Evolutionary conservation across 2,329 filamentous ascomycete species (phyloP), one percentile per base, ranked within the genome.

Genomic region (Chaetomiaceae sp.): DNA sequence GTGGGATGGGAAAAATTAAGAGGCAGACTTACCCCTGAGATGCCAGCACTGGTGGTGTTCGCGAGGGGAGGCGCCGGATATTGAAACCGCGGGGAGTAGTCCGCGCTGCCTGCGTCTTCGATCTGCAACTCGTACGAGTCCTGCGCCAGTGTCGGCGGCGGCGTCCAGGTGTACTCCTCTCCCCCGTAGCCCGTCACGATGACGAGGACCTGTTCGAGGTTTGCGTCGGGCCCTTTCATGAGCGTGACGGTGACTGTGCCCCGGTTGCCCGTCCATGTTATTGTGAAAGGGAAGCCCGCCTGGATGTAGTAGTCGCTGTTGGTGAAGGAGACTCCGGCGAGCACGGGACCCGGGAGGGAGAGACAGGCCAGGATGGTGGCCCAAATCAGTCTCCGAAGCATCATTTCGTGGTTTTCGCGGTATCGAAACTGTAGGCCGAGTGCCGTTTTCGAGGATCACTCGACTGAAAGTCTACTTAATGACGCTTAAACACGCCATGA

Each of bases 51-150:
- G 27, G 5, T 14, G 8, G 16, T 39, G 16, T 27, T 17, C 17
- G 5, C 17, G 2, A 17, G 8, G 1, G 19, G 10, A 2, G 42
- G 42, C 1, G 30, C 44, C 9, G 39, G 39, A 25, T 47, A 54
- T 4, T 17, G n/a, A 39, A 54, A 54, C 13, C 47, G 38, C 25
- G 43, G 33, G 23, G 51, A 54, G 25, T 50, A 54, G 27, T 54
- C 51, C 33, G 20, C 30, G 51, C 47, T 54, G 5, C 48, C 48
- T 2, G 30, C 43, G 33, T 54, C 51, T 5, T 30, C 12, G 17
- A 54, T 34, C 27, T 27, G 31, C 3, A 54, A 33, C 19, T 40
- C 27, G 44, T 54, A 54, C n/a, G 47, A 46, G 20, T 47, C 42
- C 16, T 38, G 6, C 1, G 43, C 8, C 10, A 54, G 39, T 5